A percentile compares a stretch with the other conserved stretches of the same genome.
phyloP scores from a whole-genome alignment of 306 rosid species.

The Rubus parviflorus region DNA sequence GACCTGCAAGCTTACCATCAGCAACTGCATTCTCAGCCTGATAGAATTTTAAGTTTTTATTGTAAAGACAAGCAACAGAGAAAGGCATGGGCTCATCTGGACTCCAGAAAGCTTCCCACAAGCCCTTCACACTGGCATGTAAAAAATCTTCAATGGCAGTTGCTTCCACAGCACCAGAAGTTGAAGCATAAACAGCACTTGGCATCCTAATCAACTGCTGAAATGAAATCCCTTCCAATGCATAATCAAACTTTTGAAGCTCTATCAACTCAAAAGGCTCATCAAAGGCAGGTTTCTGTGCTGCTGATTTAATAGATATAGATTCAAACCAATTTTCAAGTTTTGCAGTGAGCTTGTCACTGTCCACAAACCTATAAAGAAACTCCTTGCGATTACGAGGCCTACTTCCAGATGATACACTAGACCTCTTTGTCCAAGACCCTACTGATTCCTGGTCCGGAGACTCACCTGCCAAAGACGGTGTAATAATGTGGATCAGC shows the following conservation, averaged over 20 bases:
- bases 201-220: slow-evolving; percentile 98
- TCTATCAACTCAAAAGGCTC: slow-evolving; percentile 95
- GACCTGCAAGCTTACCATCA: slow-evolving; percentile 78
- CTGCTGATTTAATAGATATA: slow-evolving; percentile 39
- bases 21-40: slow-evolving; percentile 90
- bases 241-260: slow-evolving; percentile 95
- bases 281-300: slow-evolving; percentile 57
- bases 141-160: slow-evolving; percentile 92
- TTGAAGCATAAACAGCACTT: slow-evolving; percentile 72
- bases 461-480: slow-evolving; percentile 62
- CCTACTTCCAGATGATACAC: slow-evolving; percentile 77
- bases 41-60: slow-evolving; percentile 75
- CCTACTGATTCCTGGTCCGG: slow-evolving; percentile 88
- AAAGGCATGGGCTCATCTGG: slow-evolving; percentile 92
- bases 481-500: slow-evolving; percentile 24
- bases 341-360: slow-evolving; percentile 54
- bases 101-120: slow-evolving; percentile 98
- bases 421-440: slow-evolving; percentile 89
- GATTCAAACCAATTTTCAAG: slow-evolving; percentile 85
- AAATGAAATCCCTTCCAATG: slow-evolving; percentile 92
- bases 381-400: slow-evolving; percentile 74
- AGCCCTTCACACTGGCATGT: slow-evolving; percentile 85
- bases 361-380: slow-evolving; percentile 66
- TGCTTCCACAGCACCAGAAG: slow-evolving; percentile 83
- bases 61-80: slow-evolving; percentile 73